Evolutionary conservation across 352 stramenopile genomes (phyloP), one percentile per base, ranked within the genome.

Genomic region (Phytophthora ohioensis): DNA sequence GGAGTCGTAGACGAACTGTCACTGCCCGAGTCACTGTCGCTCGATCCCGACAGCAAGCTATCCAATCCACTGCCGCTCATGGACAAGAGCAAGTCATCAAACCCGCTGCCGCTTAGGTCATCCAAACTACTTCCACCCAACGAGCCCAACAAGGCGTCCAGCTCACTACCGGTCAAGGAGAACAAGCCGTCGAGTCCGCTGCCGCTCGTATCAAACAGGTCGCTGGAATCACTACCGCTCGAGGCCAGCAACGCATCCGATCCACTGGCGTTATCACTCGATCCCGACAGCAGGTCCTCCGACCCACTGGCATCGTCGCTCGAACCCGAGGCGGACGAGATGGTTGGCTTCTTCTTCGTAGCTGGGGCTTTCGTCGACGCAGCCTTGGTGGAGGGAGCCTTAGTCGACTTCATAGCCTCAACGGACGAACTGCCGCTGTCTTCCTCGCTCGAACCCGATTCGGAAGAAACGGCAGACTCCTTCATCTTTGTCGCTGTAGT

Each of bases 41-140:
- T 21, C 17, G 17, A 21, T 21, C 17, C 17, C 17, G 17, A 21
- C 17, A 21, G 17, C 17, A 21, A 21, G 17, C 17, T 21, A 21
- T 21, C 17, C 17, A 21, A 21, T 21, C 43, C 45, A n/a, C 52
- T 69, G 41, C 47, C 51, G 9, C 47, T 56, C 38, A 34, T 42
- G n/a, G 21, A 10, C 0, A 32, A 10, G 43, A 46, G 21, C 41
- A 27, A 10, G 15, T 41, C 57, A 1, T 56, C 57, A 2, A 55
- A 31, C 21, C 17, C 17, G 17, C 17, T 21, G 17, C 17, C 17
- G 17, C 17, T 21, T 1, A 21, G 17, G 0, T 21, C 17, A 21
- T 21, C 17, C 17, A 21, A 21, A 21, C 17, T 21, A 21, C 17
- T 21, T 21, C 17, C 17, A 21, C 17, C 17, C 17, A 21, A 21